A percentile compares a stretch with the other conserved stretches of the same genome.
phyloP scores from a whole-genome alignment of 208 protist genomes.

The Crithidia fasciculata region DNA sequence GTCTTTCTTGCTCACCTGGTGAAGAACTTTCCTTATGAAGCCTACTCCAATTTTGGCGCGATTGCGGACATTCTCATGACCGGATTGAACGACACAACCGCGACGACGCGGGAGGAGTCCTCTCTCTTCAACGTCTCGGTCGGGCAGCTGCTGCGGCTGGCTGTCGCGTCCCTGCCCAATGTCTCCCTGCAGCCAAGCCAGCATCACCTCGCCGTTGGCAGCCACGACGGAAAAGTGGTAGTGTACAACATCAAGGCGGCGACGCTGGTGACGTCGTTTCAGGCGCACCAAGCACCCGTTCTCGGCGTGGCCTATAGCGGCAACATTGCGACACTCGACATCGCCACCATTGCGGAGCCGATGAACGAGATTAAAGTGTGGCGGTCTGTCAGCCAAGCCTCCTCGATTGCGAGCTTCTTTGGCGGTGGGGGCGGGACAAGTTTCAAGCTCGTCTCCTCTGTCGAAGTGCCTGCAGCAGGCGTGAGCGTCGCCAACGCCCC shows the following conservation, averaged over 20 bases:
- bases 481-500: constrained; percentile 9
- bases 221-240: constrained; percentile 58
- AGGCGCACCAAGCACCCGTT: constrained; percentile 54
- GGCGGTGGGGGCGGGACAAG: constrained; percentile 18
- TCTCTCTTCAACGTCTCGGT: constrained; percentile 45
- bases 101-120: constrained; percentile 34
- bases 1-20: constrained; percentile 44
- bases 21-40: constrained; percentile 33
- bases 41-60: constrained; percentile 26
- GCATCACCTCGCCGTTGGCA: constrained; percentile 74
- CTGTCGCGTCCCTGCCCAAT: constrained; percentile 58
- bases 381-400: constrained; percentile 42
- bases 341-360: constrained; percentile 72
- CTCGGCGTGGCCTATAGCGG: constrained; percentile 78
- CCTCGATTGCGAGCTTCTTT: constrained; percentile 49
- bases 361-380: constrained; percentile 74
- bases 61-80: constrained; percentile 28
- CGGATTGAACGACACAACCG: constrained; percentile 11
- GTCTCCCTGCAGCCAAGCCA: constrained; percentile 76
- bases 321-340: constrained; percentile 67
- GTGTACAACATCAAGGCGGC: constrained; percentile 77
- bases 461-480: constrained; percentile 34
- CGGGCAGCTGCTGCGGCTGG: constrained; percentile 49
- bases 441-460: constrained; percentile 37
- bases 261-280: constrained; percentile 58